phyloP scores from a whole-genome alignment of 306 rosid species.

The Pachyrhizus erosus region DNA sequence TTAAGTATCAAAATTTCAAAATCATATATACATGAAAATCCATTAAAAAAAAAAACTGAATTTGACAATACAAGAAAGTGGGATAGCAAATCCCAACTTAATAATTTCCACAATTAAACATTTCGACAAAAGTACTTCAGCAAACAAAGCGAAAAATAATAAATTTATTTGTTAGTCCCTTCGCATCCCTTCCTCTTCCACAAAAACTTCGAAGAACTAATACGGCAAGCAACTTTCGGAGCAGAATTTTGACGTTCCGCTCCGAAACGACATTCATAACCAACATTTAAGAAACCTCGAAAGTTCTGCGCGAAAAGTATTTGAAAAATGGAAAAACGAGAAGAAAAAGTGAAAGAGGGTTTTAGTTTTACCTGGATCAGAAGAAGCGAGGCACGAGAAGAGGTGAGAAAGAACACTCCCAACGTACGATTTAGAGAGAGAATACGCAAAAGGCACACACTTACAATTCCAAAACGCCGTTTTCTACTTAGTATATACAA shows the following conservation, averaged over 20 bases:
- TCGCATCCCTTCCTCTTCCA: neutral
- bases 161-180: no score
- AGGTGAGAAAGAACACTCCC: no score
- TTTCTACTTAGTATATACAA: no score
- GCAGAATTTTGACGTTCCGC: neutral
- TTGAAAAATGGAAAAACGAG: neutral
- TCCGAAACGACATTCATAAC: no score
- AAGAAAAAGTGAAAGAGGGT: neutral
- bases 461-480: no score
- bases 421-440: no score
- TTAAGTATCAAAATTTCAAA: neutral
- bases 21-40: neutral
- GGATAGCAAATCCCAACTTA: neutral
- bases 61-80: neutral
- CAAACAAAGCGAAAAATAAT: no score
- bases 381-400: conserved; percentile 36
- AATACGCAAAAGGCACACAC: no score
- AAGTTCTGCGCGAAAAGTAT: neutral
- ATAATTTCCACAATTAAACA: no score
- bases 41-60: neutral
- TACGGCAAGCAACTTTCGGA: neutral
- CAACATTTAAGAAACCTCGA: neutral
- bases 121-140: no score
- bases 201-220: neutral
- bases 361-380: conserved; percentile 47